Percentiles rank a stretch among this genome's conserved stretches.
Conservation (phyloP, 2,329 filamentous ascomycete genomes). For the Phyllosticta ampelicida region DNA sequence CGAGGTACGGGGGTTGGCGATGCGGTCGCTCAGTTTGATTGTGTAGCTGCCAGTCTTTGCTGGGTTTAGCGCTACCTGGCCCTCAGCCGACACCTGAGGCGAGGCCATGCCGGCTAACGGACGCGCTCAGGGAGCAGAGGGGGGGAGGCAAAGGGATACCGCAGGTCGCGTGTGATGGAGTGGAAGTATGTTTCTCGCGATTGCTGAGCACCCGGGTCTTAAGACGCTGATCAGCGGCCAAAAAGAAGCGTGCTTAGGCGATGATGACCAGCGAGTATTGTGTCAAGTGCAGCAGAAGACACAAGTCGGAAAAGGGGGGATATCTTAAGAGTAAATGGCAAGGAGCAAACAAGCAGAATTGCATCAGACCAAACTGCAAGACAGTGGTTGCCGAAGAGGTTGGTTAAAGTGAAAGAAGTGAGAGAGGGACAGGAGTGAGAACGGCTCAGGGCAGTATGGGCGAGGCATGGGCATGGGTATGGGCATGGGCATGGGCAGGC, state of each 20-base stretch:
- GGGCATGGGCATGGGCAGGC: neutral
- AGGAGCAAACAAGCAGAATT: neutral
- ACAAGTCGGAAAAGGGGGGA: neutral
- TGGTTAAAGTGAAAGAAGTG: neutral
- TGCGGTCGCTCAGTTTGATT: conserved; percentile 7
- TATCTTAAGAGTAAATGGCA: neutral
- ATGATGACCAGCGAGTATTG: neutral
- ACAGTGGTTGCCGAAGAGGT: neutral
- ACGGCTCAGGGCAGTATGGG: neutral
- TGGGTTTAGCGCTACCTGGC: conserved; percentile 1
- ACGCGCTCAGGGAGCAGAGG: neutral
- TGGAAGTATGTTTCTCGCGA: neutral
- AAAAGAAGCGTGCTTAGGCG: neutral
- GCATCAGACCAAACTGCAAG: neutral
- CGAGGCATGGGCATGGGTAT: neutral
- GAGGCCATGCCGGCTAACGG: conserved; percentile 5
- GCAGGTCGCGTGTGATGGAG: neutral
- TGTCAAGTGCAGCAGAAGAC: neutral
- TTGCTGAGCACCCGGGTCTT: neutral
- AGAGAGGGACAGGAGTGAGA: neutral
- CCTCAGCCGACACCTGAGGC: neutral
- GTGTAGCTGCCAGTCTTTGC: conserved; percentile 4
- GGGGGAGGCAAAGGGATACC: neutral
- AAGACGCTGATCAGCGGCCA: neutral
- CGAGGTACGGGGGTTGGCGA: neutral